Evolutionary conservation across 228 moss, liverwort and hornwort genomes (phyloP), one percentile per base, ranked within the genome.

Genomic region (Sphagnum magellanicum): DNA sequence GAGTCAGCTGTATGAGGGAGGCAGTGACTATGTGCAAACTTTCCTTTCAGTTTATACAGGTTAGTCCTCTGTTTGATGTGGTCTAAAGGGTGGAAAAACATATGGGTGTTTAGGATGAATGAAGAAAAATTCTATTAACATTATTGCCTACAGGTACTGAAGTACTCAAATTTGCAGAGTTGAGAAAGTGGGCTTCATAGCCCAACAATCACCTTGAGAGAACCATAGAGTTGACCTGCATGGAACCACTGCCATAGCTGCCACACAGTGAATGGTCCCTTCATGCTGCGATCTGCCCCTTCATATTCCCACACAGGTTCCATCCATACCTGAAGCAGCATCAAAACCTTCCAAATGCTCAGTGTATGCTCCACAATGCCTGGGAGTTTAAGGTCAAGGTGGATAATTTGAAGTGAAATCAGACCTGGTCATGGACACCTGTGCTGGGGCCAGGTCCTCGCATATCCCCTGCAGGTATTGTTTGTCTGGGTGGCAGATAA

Each of bases 181-280:
- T 55, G 9, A 55, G 55, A 55, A 55, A 55, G 55, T 55, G 4
- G 12, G 12, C 8, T 55, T 55, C 9, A 55, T 8, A 69, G n/a
- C 9, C 7, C 12, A 67, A 17, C 65, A 74, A 60, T 32, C 32
- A 86, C 86, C 86, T 79, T 79, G 5, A 86, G 79, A 61, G 79
- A 75, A 74, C 82, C 65, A 63, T 82, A 78, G 16, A 86, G 75
- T 61, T 82, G 79, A n/a, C 82, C 79, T 68, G 73, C 63, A 55
- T 82, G 69, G 61, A 79, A 82, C 82, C 79, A 82, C 60, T 86
- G 82, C 79, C 71, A 79, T 58, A 86, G 74, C 70, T 86, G 86
- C 86, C 82, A 82, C 5, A 82, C 71, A 7, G 80, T 77, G 70
- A 82, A 86, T 0, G 86, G 82, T 32, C 82, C 86, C 59, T 78